These are phyloP conservation scores for Spathaspora sp. DNA, from an alignment of 805 yeast species.

Conservation along the genomic window DNA sequence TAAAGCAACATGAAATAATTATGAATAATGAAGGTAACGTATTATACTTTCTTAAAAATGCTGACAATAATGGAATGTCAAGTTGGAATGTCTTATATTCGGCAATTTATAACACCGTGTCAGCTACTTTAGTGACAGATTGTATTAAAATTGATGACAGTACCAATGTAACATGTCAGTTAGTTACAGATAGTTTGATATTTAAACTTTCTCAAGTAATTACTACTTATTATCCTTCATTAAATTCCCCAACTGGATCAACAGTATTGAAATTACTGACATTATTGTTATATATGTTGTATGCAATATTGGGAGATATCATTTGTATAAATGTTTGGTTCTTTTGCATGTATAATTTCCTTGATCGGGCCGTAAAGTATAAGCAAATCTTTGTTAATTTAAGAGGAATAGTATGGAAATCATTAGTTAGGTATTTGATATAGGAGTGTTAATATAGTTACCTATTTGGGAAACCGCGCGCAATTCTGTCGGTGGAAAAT, in stretches of 20 bases:
- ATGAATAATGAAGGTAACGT: slow-evolving; percentile 7
- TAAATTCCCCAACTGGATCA: not conserved
- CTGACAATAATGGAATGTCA: slow-evolving; percentile 2
- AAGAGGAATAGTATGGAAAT: not conserved
- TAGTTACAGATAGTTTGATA: slow-evolving; percentile 10
- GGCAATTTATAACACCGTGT: slow-evolving; percentile 3
- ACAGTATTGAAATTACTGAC: slow-evolving; percentile 7
- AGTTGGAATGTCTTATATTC: not conserved
- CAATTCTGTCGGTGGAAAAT: not conserved
- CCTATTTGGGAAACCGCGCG: not conserved
- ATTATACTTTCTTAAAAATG: slow-evolving; percentile 6
- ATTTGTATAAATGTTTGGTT: slow-evolving; percentile 16
- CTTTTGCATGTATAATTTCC: slow-evolving; percentile 8
- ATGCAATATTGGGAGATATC: slow-evolving; percentile 18
- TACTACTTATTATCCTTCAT: not conserved
- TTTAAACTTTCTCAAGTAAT: slow-evolving; percentile 17
- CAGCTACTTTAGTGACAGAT: slow-evolving; percentile 1
- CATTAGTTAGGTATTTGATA: slow-evolving; percentile 4
- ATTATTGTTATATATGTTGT: slow-evolving; percentile 12
- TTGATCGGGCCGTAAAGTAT: slow-evolving; percentile 1
- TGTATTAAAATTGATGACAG: not conserved
- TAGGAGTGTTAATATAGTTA: not conserved
- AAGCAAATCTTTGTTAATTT: slow-evolving; percentile 3
- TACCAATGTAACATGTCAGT: not conserved
- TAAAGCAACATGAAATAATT: slow-evolving; percentile 10